These are phyloP conservation scores for Micractinium sp. DNA, from an alignment of 139 green algal genomes.

Conservation along the genomic window DNA sequence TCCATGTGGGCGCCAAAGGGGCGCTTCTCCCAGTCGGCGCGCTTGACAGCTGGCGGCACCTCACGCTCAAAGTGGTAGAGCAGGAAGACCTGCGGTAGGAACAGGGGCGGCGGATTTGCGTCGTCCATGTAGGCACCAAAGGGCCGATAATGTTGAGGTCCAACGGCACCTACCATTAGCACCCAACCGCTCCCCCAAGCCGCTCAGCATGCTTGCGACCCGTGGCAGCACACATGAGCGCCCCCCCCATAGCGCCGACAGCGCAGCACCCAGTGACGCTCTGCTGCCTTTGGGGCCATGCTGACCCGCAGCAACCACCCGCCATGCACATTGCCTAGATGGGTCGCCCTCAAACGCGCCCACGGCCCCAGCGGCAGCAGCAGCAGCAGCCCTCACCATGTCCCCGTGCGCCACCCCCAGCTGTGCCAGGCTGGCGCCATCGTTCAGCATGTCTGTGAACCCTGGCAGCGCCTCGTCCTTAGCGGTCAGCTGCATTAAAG, in stretches of 20 bases:
- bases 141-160: too few relatives aligned
- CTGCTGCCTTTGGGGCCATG: too few relatives aligned
- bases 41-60: constrained; percentile 61
- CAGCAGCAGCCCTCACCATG: constrained; percentile 45
- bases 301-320: neutral
- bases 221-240: neutral
- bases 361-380: neutral
- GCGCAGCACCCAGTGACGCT: neutral
- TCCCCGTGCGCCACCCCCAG: constrained; percentile 72
- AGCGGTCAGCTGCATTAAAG: constrained; percentile 38
- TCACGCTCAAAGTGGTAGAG: constrained; percentile 74
- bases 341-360: too few relatives aligned
- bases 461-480: constrained; percentile 44
- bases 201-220: neutral
- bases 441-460: constrained; percentile 56
- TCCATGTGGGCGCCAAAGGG: constrained; percentile 79
- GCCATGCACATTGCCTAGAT: too few relatives aligned
- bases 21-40: constrained; percentile 51
- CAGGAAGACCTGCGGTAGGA: constrained; percentile 65
- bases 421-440: constrained; percentile 25
- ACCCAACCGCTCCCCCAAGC: neutral
- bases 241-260: neutral
- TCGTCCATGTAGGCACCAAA: too few relatives aligned
- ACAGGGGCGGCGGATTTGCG: neutral
- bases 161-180: neutral